Conservation (phyloP, 140 eudicot species). For the Anethum foeniculum region DNA sequence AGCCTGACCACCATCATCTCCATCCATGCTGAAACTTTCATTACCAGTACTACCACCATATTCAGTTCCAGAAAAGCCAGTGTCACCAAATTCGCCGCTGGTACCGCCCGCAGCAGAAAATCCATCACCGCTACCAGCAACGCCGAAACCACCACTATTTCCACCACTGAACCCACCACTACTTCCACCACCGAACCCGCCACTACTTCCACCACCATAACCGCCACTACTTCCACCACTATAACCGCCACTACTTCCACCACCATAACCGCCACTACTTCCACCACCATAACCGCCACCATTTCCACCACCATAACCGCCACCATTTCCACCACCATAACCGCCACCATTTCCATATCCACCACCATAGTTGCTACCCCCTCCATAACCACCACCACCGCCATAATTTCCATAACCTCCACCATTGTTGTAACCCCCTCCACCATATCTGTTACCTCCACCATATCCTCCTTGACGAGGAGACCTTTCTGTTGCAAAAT, state of each 20-base stretch:
- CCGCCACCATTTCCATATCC: not conserved
- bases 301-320: not conserved
- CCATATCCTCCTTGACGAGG: constrained; percentile 9
- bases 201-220: not conserved
- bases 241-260: not conserved
- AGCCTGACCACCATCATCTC: not conserved
- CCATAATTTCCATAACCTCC: not conserved
- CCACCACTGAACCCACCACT: not conserved
- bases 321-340: not conserved
- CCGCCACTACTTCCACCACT: not conserved
- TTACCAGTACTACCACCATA: not conserved
- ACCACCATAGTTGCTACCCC: not conserved
- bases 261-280: not conserved
- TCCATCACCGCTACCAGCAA: not conserved
- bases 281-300: no score
- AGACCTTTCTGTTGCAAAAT: constrained; percentile 1
- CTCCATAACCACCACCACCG: not conserved
- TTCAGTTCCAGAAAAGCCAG: not conserved
- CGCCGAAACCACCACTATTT: not conserved
- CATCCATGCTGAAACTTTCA: not conserved
- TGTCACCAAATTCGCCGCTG: not conserved
- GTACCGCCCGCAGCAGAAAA: not conserved
- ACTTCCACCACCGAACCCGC: not conserved
- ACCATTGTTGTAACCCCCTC: not conserved
- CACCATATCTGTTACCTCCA: not conserved